Percentiles rank a stretch among this genome's conserved stretches.
Conservation (phyloP, 2,329 filamentous ascomycete species). For the Colletotrichum sp. region DNA sequence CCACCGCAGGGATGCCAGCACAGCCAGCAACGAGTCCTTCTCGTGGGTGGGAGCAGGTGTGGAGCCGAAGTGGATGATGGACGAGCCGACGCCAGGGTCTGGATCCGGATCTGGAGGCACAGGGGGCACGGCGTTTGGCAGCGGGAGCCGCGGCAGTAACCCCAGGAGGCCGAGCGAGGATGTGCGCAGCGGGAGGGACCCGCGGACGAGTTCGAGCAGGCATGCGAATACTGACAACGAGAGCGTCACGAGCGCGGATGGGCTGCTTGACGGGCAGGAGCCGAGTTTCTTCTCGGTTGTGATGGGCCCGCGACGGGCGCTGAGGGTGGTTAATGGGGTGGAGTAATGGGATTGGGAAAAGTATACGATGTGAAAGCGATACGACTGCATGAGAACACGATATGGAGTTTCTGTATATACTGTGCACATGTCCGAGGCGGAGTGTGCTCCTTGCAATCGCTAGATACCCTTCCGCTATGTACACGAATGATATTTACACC, state of each 20-base stretch:
- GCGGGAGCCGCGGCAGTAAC: conserved; percentile 22
- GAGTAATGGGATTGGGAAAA: conserved; percentile 34
- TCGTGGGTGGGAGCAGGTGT: conserved; percentile 34
- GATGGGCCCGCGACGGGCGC: conserved; percentile 69
- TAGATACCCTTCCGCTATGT: conserved; percentile 17
- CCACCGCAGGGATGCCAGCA: conserved; percentile 25
- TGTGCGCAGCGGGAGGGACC: conserved; percentile 17
- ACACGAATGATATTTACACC: neutral
- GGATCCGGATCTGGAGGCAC: conserved; percentile 4
- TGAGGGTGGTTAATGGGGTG: conserved; percentile 68
- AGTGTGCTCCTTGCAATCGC: conserved; percentile 1
- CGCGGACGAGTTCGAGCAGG: conserved; percentile 16
- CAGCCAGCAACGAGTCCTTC: conserved; percentile 27
- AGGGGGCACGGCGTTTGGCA: conserved; percentile 7
- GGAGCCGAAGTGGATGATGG: conserved; percentile 33
- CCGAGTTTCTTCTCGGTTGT: conserved; percentile 75
- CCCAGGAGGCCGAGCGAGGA: conserved; percentile 23
- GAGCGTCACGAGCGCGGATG: conserved; percentile 50
- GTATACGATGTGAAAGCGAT: neutral
- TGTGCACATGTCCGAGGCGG: neutral
- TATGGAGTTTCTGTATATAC: neutral
- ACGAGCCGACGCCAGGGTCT: conserved; percentile 26
- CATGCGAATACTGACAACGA: conserved; percentile 29
- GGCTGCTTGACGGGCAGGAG: conserved; percentile 65
- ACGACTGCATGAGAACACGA: conserved; percentile 5